Base-by-base conservation (phyloP, 202 grass and related monocot species). In the Setaria viridis region DNA sequence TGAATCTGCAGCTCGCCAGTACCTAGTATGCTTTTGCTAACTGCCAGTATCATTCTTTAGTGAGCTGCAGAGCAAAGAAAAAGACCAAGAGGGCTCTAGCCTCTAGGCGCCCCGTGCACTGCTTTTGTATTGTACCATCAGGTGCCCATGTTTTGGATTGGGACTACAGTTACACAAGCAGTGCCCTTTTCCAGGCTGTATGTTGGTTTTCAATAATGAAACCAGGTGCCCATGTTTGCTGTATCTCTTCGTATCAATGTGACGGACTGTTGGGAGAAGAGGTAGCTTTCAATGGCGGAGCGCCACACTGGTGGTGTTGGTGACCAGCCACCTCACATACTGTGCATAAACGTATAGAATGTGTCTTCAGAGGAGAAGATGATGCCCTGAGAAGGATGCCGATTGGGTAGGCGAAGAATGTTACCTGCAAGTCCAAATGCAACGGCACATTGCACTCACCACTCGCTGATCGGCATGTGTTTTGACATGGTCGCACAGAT, bases 321-420 rank as follows among this genome's bases (percentile, higher is more conserved):
- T 83, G 86, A 88, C 74, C 72, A 19, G 74, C 74, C 68, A 88
- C 58, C 66, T 35, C 65, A 64, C 80, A 56, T 30, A 14, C 17
- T 47, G 68, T 19, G 21, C 46, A 25, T 37, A 43, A 70, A 48
- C 48, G 16, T 56, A 29, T 47, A 54, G 74, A 88, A 79, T 63
- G 30, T 72, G 43, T 60, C 16, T 57, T 77, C 16, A 63, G n/a
- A 25, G 20, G 21, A 20, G 13, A 71, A 87, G 49, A 4, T 2
- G 76, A 69, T 32, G 50, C 29, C 46, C 32, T 17, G 42, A 7
- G 35, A 77, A 60, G 53, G 72, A 63, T 82, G 43, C n/a, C 32
- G 43, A 71, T 83, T 72, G 72, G 72, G 79, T 62, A 70, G 53
- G 20, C 62, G 3, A 62, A 48, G 78, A 62, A 82, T 53, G 17